Evolutionary conservation across 208 protist species (phyloP).

Genomic region (Leishmania amazonensis): DNA sequence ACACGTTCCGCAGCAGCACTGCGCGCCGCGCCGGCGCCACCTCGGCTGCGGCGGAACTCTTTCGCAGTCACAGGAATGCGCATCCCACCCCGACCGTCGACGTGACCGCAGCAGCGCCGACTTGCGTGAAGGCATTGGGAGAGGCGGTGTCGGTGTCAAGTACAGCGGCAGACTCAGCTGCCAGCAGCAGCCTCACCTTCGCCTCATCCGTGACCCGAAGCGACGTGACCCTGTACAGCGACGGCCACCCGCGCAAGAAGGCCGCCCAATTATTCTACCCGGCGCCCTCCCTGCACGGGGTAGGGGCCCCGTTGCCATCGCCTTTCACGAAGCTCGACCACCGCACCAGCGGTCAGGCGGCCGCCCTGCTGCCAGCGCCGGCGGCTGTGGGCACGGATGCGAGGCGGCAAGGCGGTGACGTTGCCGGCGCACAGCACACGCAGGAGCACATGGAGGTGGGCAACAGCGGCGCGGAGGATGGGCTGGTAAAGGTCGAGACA

Average conservation of each 20-base stretch:
- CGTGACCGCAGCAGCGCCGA: not conserved
- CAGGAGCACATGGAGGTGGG: not conserved
- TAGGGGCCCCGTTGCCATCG: not conserved
- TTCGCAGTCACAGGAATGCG: not conserved
- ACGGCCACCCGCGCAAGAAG: conserved; percentile 19
- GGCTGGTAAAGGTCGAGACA: not conserved
- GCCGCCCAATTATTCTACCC: conserved; percentile 16
- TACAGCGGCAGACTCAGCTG: not conserved
- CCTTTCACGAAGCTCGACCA: not conserved
- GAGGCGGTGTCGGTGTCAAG: not conserved
- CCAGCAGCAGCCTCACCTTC: not conserved
- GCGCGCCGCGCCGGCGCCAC: conserved; percentile 24
- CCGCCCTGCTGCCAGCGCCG: not conserved
- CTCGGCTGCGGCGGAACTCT: conserved; percentile 28
- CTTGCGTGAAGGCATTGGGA: not conserved
- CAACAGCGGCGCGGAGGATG: not conserved
- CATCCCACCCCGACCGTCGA: conserved; percentile 1
- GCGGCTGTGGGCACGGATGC: not conserved
- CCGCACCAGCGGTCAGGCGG: not conserved
- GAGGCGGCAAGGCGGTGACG: not conserved
- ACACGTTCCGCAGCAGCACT: conserved; percentile 30
- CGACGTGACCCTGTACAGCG: conserved; percentile 9
- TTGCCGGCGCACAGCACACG: not conserved
- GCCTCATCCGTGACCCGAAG: not conserved
- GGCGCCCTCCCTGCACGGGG: not conserved